phyloP scores from a whole-genome alignment of 306 rosid species.

The Carpinus fangiana region DNA sequence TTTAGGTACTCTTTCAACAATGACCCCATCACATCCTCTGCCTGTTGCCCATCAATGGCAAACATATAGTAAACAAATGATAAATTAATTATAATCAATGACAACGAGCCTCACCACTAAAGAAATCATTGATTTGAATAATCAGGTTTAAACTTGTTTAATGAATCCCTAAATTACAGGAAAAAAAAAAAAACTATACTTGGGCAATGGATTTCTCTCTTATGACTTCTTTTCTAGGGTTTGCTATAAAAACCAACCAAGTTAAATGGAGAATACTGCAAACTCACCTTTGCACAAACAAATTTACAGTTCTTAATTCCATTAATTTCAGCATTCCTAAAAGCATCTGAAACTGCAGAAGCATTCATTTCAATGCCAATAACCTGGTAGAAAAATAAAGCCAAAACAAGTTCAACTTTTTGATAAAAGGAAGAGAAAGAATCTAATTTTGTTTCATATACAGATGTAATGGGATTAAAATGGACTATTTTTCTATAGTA shows the following conservation, averaged over 20 bases:
- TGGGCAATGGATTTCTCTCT: constrained; percentile 9
- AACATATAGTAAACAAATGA: constrained; percentile 17
- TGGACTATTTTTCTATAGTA: not conserved
- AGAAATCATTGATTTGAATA: not conserved
- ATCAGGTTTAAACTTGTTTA: not conserved
- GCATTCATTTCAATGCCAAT: constrained; percentile 97
- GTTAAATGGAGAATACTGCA: constrained; percentile 8
- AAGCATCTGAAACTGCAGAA: constrained; percentile 88
- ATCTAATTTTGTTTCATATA: not conserved
- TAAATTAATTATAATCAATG: constrained; percentile 5
- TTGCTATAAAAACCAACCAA: constrained; percentile 17
- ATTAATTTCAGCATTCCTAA: constrained; percentile 87
- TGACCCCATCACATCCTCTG: constrained; percentile 93
- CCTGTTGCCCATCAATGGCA: constrained; percentile 55
- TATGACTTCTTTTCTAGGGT: constrained; percentile 6
- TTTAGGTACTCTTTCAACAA: constrained; percentile 70
- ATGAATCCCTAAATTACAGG: not conserved
- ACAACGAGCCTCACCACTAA: not conserved
- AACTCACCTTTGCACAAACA: constrained; percentile 83
- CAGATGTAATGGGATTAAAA: not conserved
- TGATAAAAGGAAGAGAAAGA: not conserved
- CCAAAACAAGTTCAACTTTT: constrained; percentile 23
- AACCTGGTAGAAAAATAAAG: constrained; percentile 54
- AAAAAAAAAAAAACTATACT: not conserved
- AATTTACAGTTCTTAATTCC: constrained; percentile 84